Evolutionary conservation across 192 early-diverging fungal species (phyloP).

Genomic region (Borealophlyctis nickersoniae): DNA sequence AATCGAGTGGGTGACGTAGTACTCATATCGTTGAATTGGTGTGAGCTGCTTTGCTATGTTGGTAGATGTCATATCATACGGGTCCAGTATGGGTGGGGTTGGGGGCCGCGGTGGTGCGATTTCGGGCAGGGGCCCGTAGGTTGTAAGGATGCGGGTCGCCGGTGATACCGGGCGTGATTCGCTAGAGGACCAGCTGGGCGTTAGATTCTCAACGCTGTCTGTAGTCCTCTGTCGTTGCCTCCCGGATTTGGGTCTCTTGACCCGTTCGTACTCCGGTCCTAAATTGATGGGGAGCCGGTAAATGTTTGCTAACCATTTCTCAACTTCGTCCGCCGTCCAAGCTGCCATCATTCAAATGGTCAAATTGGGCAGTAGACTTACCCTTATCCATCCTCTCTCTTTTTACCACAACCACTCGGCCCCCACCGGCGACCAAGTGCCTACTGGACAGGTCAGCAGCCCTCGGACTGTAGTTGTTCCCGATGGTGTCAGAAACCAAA

Average conservation of each 20-base stretch:
- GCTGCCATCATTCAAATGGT: too few species aligned
- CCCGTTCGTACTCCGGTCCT: too few species aligned
- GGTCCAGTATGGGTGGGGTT: constrained; percentile 39
- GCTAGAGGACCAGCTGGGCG: background rate
- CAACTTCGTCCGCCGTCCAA: too few species aligned
- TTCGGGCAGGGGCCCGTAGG: constrained; percentile 16
- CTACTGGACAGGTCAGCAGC: constrained; percentile 46
- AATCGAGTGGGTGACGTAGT: constrained; percentile 47
- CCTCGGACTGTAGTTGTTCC: constrained; percentile 55
- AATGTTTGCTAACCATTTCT: too few species aligned
- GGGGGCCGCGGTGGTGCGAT: background rate
- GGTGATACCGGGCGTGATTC: constrained; percentile 43
- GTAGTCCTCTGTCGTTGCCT: too few species aligned
- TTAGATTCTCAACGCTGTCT: too few species aligned
- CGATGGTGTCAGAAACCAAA: constrained; percentile 58
- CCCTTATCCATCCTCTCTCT: too few species aligned
- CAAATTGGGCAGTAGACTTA: too few species aligned
- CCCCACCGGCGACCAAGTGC: constrained; percentile 28
- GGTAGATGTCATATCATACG: constrained; percentile 44
- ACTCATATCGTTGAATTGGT: constrained; percentile 54
- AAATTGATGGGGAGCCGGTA: too few species aligned
- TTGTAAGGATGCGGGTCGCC: constrained; percentile 30
- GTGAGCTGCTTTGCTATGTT: constrained; percentile 53
- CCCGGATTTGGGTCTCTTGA: too few species aligned
- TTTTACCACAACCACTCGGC: too few species aligned